These are phyloP conservation scores for Colletotrichum sidae DNA, from an alignment of 2,329 filamentous ascomycete species.

Conservation along the genomic window DNA sequence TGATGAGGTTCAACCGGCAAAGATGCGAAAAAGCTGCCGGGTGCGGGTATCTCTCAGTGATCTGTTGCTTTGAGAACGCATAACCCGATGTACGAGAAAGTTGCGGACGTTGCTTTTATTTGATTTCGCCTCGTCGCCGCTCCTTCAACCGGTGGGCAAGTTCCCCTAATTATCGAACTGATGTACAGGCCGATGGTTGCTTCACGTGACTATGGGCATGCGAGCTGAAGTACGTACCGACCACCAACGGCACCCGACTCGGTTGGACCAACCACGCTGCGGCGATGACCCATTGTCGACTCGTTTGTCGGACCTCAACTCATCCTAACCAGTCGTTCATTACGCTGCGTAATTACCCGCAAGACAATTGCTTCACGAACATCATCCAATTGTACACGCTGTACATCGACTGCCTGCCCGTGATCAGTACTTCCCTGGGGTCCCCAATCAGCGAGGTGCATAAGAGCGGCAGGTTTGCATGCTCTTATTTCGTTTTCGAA, in stretches of 20 bases:
- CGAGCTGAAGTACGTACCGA: too few relatives aligned
- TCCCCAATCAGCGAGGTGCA: conserved; percentile 16
- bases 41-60: neutral
- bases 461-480: conserved; percentile 29
- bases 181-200: too few relatives aligned
- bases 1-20: neutral
- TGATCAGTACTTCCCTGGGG: conserved; percentile 3
- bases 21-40: neutral
- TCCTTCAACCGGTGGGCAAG: neutral
- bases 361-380: neutral
- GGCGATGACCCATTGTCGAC: too few relatives aligned
- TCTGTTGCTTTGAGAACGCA: neutral
- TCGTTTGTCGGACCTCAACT: neutral
- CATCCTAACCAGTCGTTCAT: neutral
- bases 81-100: neutral
- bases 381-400: neutral
- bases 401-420: neutral
- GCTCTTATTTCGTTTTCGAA: conserved; percentile 1
- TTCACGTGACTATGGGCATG: conserved; percentile 8
- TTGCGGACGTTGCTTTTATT: conserved; percentile 9
- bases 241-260: too few relatives aligned
- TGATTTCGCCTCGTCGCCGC: conserved; percentile 1
- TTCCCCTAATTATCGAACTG: neutral
- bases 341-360: too few relatives aligned
- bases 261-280: too few relatives aligned